A percentile compares a stretch with the other conserved stretches of the same genome.
Conservation (phyloP, 106 monocot genomes). For the Allium sativum region DNA sequence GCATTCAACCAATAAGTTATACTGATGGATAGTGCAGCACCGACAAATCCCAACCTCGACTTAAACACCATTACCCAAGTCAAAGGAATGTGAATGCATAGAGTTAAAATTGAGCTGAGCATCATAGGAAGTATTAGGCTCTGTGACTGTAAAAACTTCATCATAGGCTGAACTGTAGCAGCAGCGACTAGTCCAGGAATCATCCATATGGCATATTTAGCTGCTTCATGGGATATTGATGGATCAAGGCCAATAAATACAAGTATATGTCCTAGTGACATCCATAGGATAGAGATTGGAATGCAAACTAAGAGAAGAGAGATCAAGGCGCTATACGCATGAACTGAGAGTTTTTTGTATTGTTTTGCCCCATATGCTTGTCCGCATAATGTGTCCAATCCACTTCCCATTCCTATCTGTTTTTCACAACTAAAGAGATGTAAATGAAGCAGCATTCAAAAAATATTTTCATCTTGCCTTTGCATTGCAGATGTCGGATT, state of each 20-base stretch:
- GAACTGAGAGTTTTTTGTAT: slow-evolving; percentile 32
- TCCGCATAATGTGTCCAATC: slow-evolving; percentile 43
- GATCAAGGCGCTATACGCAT: slow-evolving; percentile 34
- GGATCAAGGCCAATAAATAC: slow-evolving; percentile 21
- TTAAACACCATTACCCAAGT: slow-evolving; percentile 72
- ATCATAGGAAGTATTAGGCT: slow-evolving; percentile 58
- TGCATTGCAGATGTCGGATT: no score
- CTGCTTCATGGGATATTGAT: slow-evolving; percentile 27
- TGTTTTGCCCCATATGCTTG: slow-evolving; percentile 58
- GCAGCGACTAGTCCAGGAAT: slow-evolving; percentile 42
- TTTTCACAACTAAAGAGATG: background rate
- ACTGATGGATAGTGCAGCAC: slow-evolving; percentile 69
- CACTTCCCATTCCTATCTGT: slow-evolving; percentile 49
- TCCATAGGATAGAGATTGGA: slow-evolving; percentile 30
- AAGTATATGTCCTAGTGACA: slow-evolving; percentile 23
- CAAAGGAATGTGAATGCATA: slow-evolving; percentile 47
- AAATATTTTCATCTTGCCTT: no score
- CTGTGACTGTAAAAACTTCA: slow-evolving; percentile 56
- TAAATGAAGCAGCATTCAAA: no score
- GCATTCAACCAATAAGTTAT: slow-evolving; percentile 61
- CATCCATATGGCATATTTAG: slow-evolving; percentile 30
- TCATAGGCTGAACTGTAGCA: slow-evolving; percentile 33
- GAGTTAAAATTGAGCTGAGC: slow-evolving; percentile 18
- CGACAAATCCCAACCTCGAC: slow-evolving; percentile 35
- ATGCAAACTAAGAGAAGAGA: slow-evolving; percentile 34